These are phyloP conservation scores for Hymenoscyphus occultus DNA, from an alignment of 2,329 filamentous ascomycete species.

Conservation along the genomic window DNA sequence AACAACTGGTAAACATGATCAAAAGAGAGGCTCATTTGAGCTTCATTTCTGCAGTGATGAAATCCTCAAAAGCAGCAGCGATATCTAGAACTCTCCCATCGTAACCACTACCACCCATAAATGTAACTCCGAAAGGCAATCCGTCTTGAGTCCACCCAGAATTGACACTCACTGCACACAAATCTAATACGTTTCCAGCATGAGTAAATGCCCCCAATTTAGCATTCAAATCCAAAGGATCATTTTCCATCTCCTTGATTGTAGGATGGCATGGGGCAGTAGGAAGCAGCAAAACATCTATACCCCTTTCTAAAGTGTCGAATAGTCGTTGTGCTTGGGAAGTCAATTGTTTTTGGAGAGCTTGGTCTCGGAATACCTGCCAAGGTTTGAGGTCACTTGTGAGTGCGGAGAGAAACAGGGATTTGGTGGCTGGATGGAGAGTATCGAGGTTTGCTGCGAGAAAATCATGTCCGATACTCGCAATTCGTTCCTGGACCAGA, in stretches of 20 bases:
- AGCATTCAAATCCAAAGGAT: slow-evolving; percentile 50
- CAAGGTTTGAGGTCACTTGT: slow-evolving; percentile 40
- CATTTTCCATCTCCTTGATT: slow-evolving; percentile 48
- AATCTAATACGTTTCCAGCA: slow-evolving; percentile 53
- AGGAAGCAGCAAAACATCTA: slow-evolving; percentile 49
- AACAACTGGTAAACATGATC: too few relatives aligned
- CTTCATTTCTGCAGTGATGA: slow-evolving; percentile 2
- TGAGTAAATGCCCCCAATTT: slow-evolving; percentile 50
- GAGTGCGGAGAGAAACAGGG: slow-evolving; percentile 43
- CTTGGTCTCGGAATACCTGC: slow-evolving; percentile 43
- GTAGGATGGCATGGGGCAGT: slow-evolving; percentile 48
- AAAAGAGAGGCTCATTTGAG: neutral
- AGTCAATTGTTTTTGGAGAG: slow-evolving; percentile 29
- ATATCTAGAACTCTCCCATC: slow-evolving; percentile 39
- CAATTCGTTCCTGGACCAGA: slow-evolving; percentile 51
- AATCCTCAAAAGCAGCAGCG: slow-evolving; percentile 36
- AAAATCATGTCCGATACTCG: slow-evolving; percentile 39
- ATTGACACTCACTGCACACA: slow-evolving; percentile 43
- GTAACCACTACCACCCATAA: slow-evolving; percentile 38
- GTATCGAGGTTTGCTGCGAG: slow-evolving; percentile 38
- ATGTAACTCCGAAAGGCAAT: slow-evolving; percentile 41
- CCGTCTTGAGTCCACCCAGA: slow-evolving; percentile 26
- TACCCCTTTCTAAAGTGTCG: slow-evolving; percentile 35
- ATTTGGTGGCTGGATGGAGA: slow-evolving; percentile 46
- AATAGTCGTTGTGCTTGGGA: slow-evolving; percentile 26